Percentiles rank a stretch among this genome's conserved stretches.
Conservation (phyloP, 1,284 basidiomycete genomes). For the Rhodotorula glutinis region DNA sequence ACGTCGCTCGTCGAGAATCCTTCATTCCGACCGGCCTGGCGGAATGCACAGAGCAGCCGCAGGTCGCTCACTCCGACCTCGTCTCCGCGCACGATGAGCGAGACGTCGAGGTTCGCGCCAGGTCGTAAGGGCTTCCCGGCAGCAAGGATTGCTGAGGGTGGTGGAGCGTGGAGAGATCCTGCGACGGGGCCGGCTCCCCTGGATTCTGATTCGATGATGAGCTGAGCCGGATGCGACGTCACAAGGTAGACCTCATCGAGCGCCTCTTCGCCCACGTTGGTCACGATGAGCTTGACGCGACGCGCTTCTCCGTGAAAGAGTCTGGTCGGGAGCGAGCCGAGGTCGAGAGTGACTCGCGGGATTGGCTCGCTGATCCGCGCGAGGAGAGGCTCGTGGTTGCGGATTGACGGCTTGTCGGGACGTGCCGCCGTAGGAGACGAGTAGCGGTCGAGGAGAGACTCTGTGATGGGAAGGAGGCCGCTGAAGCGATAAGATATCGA, state of each 20-base stretch:
- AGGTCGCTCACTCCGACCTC: slow-evolving; percentile 1
- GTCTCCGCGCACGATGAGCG: slow-evolving; percentile 23
- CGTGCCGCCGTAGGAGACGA: slow-evolving; percentile 27
- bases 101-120: slow-evolving; percentile 14
- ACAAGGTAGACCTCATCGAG: slow-evolving; percentile 45
- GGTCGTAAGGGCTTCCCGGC: slow-evolving; percentile 6
- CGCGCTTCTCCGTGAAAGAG: slow-evolving; percentile 48
- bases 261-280: slow-evolving; percentile 45
- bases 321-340: slow-evolving; percentile 33
- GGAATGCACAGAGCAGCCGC: slow-evolving; percentile 23
- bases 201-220: slow-evolving; percentile 9
- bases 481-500: slow-evolving; percentile 51
- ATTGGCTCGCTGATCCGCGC: slow-evolving; percentile 46
- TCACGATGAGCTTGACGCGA: slow-evolving; percentile 40
- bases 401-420: slow-evolving; percentile 46
- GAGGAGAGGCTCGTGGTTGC: slow-evolving; percentile 48
- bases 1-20: slow-evolving; percentile 6
- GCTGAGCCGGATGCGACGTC: slow-evolving; percentile 38
- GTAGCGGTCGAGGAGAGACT: slow-evolving; percentile 50
- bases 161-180: too few species aligned
- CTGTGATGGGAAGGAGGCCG: slow-evolving; percentile 49
- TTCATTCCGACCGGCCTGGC: slow-evolving; percentile 7
- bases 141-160: neutral
- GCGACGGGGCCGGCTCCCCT: too few species aligned
- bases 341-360: slow-evolving; percentile 38